Percentiles rank a stretch among this genome's conserved stretches.
These are phyloP conservation scores for Neurospora sp. DNA, from an alignment of 2,329 filamentous ascomycete species.

Conservation along the genomic window DNA sequence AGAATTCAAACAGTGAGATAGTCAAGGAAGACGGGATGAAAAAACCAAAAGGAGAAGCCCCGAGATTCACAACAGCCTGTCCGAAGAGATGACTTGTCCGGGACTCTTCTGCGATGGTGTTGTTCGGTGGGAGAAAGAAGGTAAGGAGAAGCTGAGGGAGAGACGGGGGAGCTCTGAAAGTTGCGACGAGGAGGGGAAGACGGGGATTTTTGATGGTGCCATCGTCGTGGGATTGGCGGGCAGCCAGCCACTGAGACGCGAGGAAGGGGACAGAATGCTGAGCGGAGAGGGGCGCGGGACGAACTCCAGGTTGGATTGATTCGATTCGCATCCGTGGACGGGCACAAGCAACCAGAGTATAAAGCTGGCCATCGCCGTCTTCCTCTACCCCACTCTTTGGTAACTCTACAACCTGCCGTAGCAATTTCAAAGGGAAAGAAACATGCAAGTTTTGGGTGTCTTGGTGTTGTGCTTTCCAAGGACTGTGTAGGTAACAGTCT, in stretches of 20 bases:
- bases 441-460: neutral
- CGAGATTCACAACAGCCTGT: conserved; percentile 29
- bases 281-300: neutral
- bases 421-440: neutral
- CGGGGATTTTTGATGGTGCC: conserved; percentile 17
- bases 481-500: neutral
- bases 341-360: neutral
- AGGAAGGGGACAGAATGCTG: neutral
- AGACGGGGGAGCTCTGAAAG: neutral
- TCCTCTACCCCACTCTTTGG: neutral
- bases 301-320: conserved; percentile 2
- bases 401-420: neutral
- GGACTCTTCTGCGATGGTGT: conserved; percentile 20
- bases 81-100: conserved; percentile 26
- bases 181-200: conserved; percentile 16
- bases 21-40: conserved; percentile 20
- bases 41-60: conserved; percentile 29
- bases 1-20: conserved; percentile 6
- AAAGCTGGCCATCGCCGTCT: neutral
- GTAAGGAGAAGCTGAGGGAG: conserved; percentile 15
- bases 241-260: conserved; percentile 3
- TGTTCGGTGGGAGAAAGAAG: conserved; percentile 16
- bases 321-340: neutral
- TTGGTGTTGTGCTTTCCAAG: neutral
- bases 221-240: conserved; percentile 15